A percentile compares a stretch with the other conserved stretches of the same genome.
phyloP scores from a whole-genome alignment of 345 rosid genomes.

The Brassica carinata region DNA sequence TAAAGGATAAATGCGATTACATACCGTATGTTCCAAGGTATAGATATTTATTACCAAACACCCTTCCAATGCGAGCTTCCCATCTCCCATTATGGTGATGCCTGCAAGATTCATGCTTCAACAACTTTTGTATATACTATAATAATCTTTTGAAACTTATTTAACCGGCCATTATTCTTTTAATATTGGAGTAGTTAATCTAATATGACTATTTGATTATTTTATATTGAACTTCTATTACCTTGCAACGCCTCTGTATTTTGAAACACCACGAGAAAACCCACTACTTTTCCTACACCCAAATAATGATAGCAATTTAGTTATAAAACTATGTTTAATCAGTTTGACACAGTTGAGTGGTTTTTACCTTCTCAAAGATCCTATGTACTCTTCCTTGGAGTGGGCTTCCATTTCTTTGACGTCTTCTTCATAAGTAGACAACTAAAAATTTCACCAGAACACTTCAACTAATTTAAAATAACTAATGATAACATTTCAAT shows the following conservation, averaged over 20 bases:
- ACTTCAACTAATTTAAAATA: not conserved
- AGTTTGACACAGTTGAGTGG: not conserved
- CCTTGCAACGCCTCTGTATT: constrained; percentile 97
- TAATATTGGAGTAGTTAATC: not conserved
- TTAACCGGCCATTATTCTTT: not conserved
- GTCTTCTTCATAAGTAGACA: constrained; percentile 59
- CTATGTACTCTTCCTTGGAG: constrained; percentile 84
- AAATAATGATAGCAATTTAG: not conserved
- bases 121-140: not conserved
- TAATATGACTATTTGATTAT: not conserved
- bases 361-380: constrained; percentile 78
- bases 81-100: constrained; percentile 83
- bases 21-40: constrained; percentile 74
- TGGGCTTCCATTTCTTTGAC: constrained; percentile 76
- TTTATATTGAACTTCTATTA: constrained; percentile 28
- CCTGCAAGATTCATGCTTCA: constrained; percentile 39
- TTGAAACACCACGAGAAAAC: constrained; percentile 93
- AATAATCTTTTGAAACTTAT: not conserved
- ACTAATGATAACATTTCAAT: not conserved
- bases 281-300: constrained; percentile 85
- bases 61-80: constrained; percentile 83
- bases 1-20: not conserved
- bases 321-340: not conserved
- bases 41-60: constrained; percentile 75
- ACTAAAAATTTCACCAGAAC: constrained; percentile 39